These are phyloP conservation scores for Fusarium buxicola DNA, from an alignment of 2,329 filamentous ascomycete genomes.

Conservation along the genomic window DNA sequence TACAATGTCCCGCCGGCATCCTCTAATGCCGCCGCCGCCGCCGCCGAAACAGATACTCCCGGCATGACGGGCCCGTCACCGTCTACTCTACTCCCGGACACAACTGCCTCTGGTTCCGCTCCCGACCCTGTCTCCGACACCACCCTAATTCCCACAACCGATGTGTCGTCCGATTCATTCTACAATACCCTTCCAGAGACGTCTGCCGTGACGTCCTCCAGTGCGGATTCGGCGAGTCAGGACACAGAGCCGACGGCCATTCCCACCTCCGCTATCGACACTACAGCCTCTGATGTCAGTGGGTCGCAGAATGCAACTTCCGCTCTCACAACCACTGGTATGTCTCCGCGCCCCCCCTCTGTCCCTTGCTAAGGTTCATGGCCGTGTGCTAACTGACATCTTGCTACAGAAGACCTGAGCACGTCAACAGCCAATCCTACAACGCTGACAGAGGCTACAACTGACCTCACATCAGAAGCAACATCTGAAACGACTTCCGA, in stretches of 20 bases:
- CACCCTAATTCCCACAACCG: conserved; percentile 30
- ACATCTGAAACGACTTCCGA: conserved; percentile 31
- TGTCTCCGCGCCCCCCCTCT: conserved; percentile 27
- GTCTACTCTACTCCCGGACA: conserved; percentile 28
- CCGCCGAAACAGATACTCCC: conserved; percentile 30
- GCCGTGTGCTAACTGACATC: conserved; percentile 31
- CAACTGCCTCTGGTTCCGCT: conserved; percentile 28
- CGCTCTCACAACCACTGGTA: conserved; percentile 36
- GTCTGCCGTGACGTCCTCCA: conserved; percentile 26
- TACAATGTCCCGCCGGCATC: conserved; percentile 38
- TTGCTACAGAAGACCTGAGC: conserved; percentile 30
- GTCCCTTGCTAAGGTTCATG: conserved; percentile 25
- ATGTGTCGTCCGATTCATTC: conserved; percentile 22
- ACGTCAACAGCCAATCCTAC: conserved; percentile 32
- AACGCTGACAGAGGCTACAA: conserved; percentile 34
- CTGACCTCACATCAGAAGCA: conserved; percentile 25
- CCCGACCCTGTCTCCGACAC: conserved; percentile 29
- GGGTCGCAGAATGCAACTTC: conserved; percentile 33
- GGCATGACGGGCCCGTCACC: conserved; percentile 37
- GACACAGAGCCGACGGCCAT: conserved; percentile 29
- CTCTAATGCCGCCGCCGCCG: conserved; percentile 28
- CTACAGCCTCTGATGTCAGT: conserved; percentile 27
- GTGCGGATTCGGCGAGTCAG: conserved; percentile 29
- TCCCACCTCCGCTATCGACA: conserved; percentile 31
- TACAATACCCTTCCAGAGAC: conserved; percentile 16